Evolutionary conservation across 2,329 filamentous ascomycete species (phyloP), one percentile per base, ranked within the genome.

Genomic region (Fusarium sp.): DNA sequence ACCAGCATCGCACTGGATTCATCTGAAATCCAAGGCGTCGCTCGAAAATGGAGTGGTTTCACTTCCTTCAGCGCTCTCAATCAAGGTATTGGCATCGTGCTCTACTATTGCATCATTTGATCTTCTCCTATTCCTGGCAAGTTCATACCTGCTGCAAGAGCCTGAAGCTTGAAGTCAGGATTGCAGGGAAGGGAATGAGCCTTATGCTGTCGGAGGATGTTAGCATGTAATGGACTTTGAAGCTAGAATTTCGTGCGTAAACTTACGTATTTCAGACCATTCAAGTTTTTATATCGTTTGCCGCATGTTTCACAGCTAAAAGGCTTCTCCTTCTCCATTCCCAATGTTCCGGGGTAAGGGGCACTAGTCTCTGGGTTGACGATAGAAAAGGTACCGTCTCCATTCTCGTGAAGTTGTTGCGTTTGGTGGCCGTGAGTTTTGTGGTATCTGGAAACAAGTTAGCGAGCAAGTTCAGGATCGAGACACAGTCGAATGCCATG

Each of bases 261-360:
- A 84, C 90, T 83, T 84, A 92, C 90, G 81, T 99, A 99, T 90
- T 99, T 99, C 72, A 99, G 89, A 12, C 96, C 96, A 83, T 99
- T 99, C 70, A 99, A 84, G 81, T 99, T 99, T 91, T 99, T 99
- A 86, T 99, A 99, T 59, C 96, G 93, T 87, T 99, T 99, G 78
- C 96, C 95, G 81, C 96, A 99, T 17, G 95, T 93, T 75, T 98
- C 95, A 83, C 96, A 99, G 80, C 95, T 95, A 82, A 98, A 98
- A 6, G 96, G 96, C 86, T 99, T 99, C 86, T 98, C 96, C 83
- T 98, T 99, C 85, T 99, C 96, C 96, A 99, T 99, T n/a, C 96
- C 96, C 41, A 98, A 87, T 2, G 96, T 98, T 38, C 96, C 96
- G 0, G 96, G 96, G 75, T 98, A 99, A 0, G 96, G 96, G 3